Evolutionary conservation across 2,329 filamentous ascomycete species (phyloP), one percentile per base, ranked within the genome.

Genomic region (Trichoderma pleuroti): DNA sequence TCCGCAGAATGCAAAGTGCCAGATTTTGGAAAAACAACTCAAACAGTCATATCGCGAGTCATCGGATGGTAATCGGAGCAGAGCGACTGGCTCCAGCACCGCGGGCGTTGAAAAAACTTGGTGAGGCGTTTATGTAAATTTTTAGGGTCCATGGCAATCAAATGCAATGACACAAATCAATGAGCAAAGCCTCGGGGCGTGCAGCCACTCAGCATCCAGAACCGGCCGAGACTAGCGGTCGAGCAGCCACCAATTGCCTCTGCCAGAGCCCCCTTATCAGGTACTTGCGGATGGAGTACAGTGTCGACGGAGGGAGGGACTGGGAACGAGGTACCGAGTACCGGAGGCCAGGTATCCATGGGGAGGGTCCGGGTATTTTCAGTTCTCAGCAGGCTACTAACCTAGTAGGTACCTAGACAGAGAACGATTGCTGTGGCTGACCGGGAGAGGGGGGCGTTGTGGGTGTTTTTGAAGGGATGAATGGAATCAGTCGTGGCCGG

Each of bases 1-100:
- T 49, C 39, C 61, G 16, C 30, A 63, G 49, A 30, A 34, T 24
- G 16, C 16, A 39, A 39, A 39, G 18, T 18, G 30, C 30, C 56
- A 59, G 56, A 34, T 59, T 30, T 30, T 59, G 28, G 16, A 12
- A 57, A 67, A 46, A 42, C 34, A 16, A 42, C 26, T 57, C 26
- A 28, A 24, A 68, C 54, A 70, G 67, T 70, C 67, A 70, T 70
- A 70, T 70, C 60, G 49, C 60, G 36, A 63, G 67, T 70, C 67
- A 70, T 70, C 67, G 67, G 67, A 70, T 70, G 67, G 67, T 70
- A 70, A 70, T 70, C 67, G 67, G 67, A 70, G 67, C 67, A 63
- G 67, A 24, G 49, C 46, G 42, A 70, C 67, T 70, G 67, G 66
- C 46, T 59, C 34, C 64, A 59, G 52, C 54, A 68, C 46, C 46